Evolutionary conservation across 176 grass and related monocot genomes (phyloP).

Genomic region (Rhipidocladum racemiflorum): DNA sequence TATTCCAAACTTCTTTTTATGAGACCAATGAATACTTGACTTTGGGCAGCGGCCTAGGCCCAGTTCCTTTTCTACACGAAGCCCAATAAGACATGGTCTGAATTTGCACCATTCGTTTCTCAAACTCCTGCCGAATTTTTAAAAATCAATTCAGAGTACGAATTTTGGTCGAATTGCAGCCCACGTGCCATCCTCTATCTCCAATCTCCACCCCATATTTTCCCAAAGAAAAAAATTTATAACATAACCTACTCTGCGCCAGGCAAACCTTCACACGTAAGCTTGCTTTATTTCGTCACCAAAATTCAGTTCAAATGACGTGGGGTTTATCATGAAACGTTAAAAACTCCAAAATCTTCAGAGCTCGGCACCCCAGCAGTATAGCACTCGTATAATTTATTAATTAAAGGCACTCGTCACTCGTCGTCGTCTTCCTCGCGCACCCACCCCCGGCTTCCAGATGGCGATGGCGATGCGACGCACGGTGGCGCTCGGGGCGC

Average conservation of each 20-base stretch:
- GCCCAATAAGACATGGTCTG: no score
- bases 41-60: no score
- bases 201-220: background rate
- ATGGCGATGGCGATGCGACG: conserved; percentile 55
- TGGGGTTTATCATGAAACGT: background rate
- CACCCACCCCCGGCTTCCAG: background rate
- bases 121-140: no score
- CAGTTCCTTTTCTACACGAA: no score
- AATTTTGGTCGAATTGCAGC: background rate
- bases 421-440: conserved; percentile 35
- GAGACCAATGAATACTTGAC: no score
- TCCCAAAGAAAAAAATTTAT: background rate
- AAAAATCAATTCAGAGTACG: no score
- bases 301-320: background rate
- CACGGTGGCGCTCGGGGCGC: conserved; percentile 51
- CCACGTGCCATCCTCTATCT: background rate
- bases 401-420: no score
- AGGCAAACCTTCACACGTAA: background rate
- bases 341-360: background rate
- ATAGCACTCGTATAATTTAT: no score
- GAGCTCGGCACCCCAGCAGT: background rate
- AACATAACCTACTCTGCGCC: background rate
- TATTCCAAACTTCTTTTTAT: no score
- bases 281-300: background rate
- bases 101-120: no score